Conservation (phyloP, 495 filamentous ascomycete species). For the Neurospora sp. region DNA sequence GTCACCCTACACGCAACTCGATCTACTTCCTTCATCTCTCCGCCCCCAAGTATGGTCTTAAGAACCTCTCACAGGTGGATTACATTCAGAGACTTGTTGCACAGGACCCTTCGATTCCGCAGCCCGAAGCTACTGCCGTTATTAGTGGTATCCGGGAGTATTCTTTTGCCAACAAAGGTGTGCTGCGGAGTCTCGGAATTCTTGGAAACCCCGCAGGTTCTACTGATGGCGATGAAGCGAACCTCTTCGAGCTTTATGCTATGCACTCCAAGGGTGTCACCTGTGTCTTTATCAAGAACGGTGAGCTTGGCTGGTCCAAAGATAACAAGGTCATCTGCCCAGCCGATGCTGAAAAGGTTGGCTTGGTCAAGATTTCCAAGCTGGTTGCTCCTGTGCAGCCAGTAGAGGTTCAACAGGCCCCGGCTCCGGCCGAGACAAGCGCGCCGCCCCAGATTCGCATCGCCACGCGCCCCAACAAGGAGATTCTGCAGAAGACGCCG, state of each 20-base stretch:
- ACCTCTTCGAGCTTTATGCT: slow-evolving; percentile 86
- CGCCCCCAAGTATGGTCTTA: slow-evolving; percentile 78
- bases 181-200: slow-evolving; percentile 82
- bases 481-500: slow-evolving; percentile 23
- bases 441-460: slow-evolving; percentile 25
- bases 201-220: slow-evolving; percentile 50
- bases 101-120: slow-evolving; percentile 63
- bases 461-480: slow-evolving; percentile 30
- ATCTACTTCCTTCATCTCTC: slow-evolving; percentile 95
- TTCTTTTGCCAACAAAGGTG: slow-evolving; percentile 78
- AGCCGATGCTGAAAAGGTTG: slow-evolving; percentile 61
- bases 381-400: slow-evolving; percentile 28
- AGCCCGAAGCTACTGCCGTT: slow-evolving; percentile 87
- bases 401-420: slow-evolving; percentile 19
- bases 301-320: slow-evolving; percentile 78
- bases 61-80: slow-evolving; percentile 70
- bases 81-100: slow-evolving; percentile 67
- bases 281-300: slow-evolving; percentile 69
- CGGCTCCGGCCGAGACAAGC: slow-evolving; percentile 2
- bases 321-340: slow-evolving; percentile 75
- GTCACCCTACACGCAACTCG: slow-evolving; percentile 92
- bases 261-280: slow-evolving; percentile 96
- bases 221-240: slow-evolving; percentile 44
- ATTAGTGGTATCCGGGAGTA: slow-evolving; percentile 93
- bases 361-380: slow-evolving; percentile 41